Evolutionary conservation across 495 filamentous ascomycete species (phyloP).

Genomic region (Acidiella bohemica): DNA sequence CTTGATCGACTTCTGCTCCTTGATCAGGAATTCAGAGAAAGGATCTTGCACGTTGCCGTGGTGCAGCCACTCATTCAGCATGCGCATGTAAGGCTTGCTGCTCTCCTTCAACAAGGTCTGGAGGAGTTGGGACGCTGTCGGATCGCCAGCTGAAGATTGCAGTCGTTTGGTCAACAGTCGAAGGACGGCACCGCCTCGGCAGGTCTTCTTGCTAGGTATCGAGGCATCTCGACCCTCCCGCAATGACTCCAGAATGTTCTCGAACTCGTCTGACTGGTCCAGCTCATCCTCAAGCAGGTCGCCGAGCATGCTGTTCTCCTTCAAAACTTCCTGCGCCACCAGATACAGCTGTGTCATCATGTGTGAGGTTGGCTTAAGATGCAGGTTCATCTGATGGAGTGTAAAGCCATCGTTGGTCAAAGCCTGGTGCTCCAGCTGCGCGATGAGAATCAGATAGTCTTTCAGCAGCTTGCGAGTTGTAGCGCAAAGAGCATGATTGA

Average conservation of each 20-base stretch:
- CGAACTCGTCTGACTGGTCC: slow-evolving; percentile 69
- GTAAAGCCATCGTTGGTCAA: slow-evolving; percentile 80
- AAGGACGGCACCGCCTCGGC: slow-evolving; percentile 84
- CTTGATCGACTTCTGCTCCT: slow-evolving; percentile 88
- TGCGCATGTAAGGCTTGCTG: slow-evolving; percentile 87
- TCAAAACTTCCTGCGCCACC: slow-evolving; percentile 72
- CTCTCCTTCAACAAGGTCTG: slow-evolving; percentile 74
- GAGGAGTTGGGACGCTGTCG: slow-evolving; percentile 65
- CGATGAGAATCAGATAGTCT: slow-evolving; percentile 83
- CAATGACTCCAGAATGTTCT: slow-evolving; percentile 74
- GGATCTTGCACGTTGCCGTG: slow-evolving; percentile 91
- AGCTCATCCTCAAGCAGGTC: slow-evolving; percentile 65
- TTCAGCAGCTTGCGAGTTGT: slow-evolving; percentile 81
- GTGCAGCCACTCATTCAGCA: slow-evolving; percentile 98
- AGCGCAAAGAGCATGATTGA: slow-evolving; percentile 91
- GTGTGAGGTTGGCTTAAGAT: slow-evolving; percentile 76
- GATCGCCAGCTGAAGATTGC: slow-evolving; percentile 82
- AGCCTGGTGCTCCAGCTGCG: slow-evolving; percentile 83
- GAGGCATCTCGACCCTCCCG: slow-evolving; percentile 61
- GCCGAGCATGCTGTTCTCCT: slow-evolving; percentile 74
- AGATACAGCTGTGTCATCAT: slow-evolving; percentile 81
- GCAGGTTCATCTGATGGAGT: slow-evolving; percentile 78
- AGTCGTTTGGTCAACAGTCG: slow-evolving; percentile 71
- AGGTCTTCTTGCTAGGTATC: slow-evolving; percentile 77
- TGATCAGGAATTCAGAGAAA: slow-evolving; percentile 85